Evolutionary conservation across 208 protist genomes (phyloP).

Genomic region (Leishmania amazonensis): DNA sequence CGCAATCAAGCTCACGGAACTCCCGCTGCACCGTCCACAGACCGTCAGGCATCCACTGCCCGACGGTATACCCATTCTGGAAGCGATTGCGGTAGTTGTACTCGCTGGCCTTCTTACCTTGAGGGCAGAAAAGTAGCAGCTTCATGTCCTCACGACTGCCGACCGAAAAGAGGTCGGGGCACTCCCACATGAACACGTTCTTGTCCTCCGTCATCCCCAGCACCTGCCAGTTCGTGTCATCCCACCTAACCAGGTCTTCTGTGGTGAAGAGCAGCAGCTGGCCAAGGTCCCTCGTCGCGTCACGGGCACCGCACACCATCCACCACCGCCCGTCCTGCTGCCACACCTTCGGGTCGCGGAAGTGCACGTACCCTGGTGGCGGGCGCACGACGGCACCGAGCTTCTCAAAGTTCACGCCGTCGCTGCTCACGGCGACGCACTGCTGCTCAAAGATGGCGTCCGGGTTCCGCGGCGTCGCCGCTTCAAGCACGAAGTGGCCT

Average conservation of each 20-base stretch:
- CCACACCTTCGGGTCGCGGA: slow-evolving; percentile 52
- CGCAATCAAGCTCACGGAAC: slow-evolving; percentile 42
- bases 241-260: slow-evolving; percentile 26
- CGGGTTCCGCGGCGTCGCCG: slow-evolving; percentile 21
- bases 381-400: slow-evolving; percentile 27
- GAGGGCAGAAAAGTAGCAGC: slow-evolving; percentile 36
- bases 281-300: slow-evolving; percentile 34
- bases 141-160: background rate
- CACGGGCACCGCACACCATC: slow-evolving; percentile 44
- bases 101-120: slow-evolving; percentile 23
- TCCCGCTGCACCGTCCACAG: slow-evolving; percentile 20
- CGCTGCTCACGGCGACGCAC: slow-evolving; percentile 54
- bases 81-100: slow-evolving; percentile 44
- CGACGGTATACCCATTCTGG: slow-evolving; percentile 30
- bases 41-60: slow-evolving; percentile 19
- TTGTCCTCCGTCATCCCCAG: slow-evolving; percentile 29
- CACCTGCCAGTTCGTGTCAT: slow-evolving; percentile 31
- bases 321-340: slow-evolving; percentile 38
- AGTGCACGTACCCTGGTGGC: slow-evolving; percentile 39
- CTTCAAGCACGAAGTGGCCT: slow-evolving; percentile 41
- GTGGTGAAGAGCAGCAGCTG: slow-evolving; percentile 38
- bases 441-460: slow-evolving; percentile 49
- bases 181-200: slow-evolving; percentile 61
- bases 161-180: slow-evolving; percentile 34
- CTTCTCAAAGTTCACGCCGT: slow-evolving; percentile 48